Evolutionary conservation across 2,329 filamentous ascomycete genomes (phyloP), one percentile per base, ranked within the genome.

Genomic region (Scolecobasidium constrictum): DNA sequence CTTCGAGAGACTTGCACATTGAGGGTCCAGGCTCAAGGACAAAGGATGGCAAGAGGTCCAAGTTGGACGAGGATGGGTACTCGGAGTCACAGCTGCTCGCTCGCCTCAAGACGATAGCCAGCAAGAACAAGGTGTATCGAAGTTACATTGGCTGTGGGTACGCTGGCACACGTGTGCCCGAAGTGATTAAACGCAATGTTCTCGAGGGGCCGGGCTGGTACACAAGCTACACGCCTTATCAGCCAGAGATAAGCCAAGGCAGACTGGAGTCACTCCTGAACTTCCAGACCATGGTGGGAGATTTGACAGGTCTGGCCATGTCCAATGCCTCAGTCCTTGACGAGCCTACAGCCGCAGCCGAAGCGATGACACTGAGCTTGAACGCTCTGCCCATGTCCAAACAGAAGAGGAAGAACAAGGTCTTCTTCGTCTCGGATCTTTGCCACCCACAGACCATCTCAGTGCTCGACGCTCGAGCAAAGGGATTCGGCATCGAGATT

Each of bases 151-250:
- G 90, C 4, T 78, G 76, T 45, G 90, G 90, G 45, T 96, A 95
- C 70, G 86, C 90, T 50, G 81, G 78, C 26, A 90, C 86, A n/a
- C 75, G 82, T 51, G 82, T 85, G 1, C 90, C 90, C 4, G 77
- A 86, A 44, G 88, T 95, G 45, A 94, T 96, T 60, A 86, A 92
- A 70, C 75, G 88, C 52, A 95, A 95, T 59, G 74, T 96, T 4
- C 68, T 96, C 46, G 87, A 96, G 70, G 90, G 83, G 60, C 90
- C 90, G 4, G 87, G 81, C 7, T 96, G 90, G 90, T 96, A 96
- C 62, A 96, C 90, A 33, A 94, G 87, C 66, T 95, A 96, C 63
- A 95, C 90, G 0, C 90, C 90, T 13, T 96, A 95, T 64, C 90
- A 96, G 67, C 83, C 90, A 2, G 90, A 96, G 66, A 94, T 96